Base-by-base conservation (phyloP, 1,284 basidiomycete species). In the Amylostereum chailletii region DNA sequence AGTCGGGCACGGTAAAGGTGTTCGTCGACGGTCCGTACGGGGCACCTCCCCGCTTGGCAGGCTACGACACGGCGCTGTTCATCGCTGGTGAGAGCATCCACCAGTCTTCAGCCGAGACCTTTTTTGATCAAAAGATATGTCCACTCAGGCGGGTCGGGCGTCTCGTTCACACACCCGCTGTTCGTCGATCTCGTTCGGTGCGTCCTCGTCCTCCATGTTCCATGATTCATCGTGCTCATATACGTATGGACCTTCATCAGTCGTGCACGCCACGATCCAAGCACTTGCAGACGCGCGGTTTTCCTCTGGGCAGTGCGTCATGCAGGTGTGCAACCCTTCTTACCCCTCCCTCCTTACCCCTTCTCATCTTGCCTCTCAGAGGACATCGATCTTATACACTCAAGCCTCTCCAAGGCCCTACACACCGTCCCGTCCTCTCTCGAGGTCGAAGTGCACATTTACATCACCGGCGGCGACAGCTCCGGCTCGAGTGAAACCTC, bases 1-100 rank as follows among this genome's bases (percentile, higher is more conserved):
- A 53, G 29, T 57, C 56, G 1, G 50, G 53, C 36, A 53, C 53
- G 1, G 58, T 68, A 42, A 64, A 62, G 45, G 55, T 68, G 26
- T 61, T 69, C 6, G 47, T 76, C 1, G 74, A 76, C 40, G 74
- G 74, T 6, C 74, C 74, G 0, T 75, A 74, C 49, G 66, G 73
- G 11, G 45, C 50, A 0, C 61, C 68, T 1, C 71, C 70, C 10
- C 39, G 33, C 32, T 4, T 49, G 27, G 9, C 9, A 5, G 57
- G 57, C 2, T 74, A 61, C 45, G 61, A 65, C 10, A 67, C 64
- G 2, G 62, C 63, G 2, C 58, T 74, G 2, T 57, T 75, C 4
- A 57, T 75, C 31, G 67, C 68, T 45, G 69, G 69, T 63, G 36
- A 33, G 58, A 60, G 26, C 3, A 37, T 31, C 36, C 29, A 30